These are phyloP conservation scores for Apophysomyces ossiformis DNA, from an alignment of 371 early-diverging fungal species.

Conservation along the genomic window DNA sequence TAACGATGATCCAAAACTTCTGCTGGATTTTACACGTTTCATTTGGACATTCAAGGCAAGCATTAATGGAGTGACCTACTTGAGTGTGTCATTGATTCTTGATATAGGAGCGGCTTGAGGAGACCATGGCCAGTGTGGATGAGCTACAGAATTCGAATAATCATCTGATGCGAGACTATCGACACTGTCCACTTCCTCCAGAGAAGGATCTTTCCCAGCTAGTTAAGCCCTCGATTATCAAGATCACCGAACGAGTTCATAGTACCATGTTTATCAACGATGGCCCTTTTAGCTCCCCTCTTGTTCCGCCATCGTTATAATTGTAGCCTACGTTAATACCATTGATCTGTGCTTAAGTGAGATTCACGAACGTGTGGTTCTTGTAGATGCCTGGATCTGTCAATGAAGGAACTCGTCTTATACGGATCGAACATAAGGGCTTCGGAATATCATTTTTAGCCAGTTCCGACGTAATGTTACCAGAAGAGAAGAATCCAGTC, in stretches of 20 bases:
- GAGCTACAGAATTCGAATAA: neutral
- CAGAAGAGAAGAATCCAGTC: too few relatives aligned
- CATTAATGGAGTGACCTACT: neutral
- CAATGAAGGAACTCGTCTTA: too few relatives aligned
- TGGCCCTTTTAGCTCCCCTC: neutral
- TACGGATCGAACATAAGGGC: too few relatives aligned
- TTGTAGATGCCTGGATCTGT: too few relatives aligned
- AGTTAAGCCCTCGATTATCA: conserved; percentile 12
- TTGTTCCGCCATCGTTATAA: neutral
- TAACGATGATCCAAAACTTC: conserved; percentile 8
- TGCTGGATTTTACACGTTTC: conserved; percentile 13
- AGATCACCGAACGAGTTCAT: conserved; percentile 9
- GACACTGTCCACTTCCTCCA: neutral
- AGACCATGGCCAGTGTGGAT: neutral
- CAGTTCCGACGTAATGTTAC: too few relatives aligned
- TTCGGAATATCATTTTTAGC: too few relatives aligned
- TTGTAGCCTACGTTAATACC: neutral
- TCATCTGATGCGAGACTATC: neutral
- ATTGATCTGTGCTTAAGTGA: too few relatives aligned
- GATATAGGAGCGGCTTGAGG: neutral
- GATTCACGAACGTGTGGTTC: too few relatives aligned
- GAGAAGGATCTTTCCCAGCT: conserved; percentile 9
- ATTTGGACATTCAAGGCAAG: conserved; percentile 14
- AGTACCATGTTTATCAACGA: neutral
- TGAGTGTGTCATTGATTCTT: neutral